phyloP scores from a whole-genome alignment of 2,329 filamentous ascomycete genomes.

The Colletotrichum zoysiae region DNA sequence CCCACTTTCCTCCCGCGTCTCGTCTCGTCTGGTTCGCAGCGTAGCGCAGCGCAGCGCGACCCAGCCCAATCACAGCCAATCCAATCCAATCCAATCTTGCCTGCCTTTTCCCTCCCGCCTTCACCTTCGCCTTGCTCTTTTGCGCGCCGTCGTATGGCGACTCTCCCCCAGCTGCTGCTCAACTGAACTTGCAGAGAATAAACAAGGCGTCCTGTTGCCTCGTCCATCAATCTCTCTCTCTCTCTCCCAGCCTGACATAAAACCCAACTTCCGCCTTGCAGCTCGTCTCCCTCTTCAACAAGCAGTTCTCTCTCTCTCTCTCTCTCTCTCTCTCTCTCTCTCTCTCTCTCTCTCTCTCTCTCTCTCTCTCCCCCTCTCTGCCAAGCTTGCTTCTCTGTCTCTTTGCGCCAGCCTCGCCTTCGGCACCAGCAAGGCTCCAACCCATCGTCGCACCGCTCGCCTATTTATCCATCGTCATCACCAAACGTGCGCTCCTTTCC shows the following conservation, averaged over 20 bases:
- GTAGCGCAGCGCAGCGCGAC: too few relatives aligned
- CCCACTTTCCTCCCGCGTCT: conserved; percentile 6
- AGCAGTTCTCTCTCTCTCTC: background rate
- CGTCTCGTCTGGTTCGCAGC: background rate
- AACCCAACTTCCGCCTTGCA: conserved; percentile 23
- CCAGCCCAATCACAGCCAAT: conserved; percentile 25
- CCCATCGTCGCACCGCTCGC: conserved; percentile 9
- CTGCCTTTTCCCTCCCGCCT: conserved; percentile 11
- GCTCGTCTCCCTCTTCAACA: background rate
- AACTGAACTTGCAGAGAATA: conserved; percentile 27
- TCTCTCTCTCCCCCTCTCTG: background rate
- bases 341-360: background rate
- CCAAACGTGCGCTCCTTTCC: conserved; percentile 13
- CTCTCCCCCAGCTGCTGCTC: conserved; percentile 7
- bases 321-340: background rate
- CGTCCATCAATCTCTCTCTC: background rate
- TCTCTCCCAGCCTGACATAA: conserved; percentile 26
- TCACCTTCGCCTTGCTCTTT: conserved; percentile 13
- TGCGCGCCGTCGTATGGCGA: conserved; percentile 15
- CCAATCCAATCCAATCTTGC: background rate
- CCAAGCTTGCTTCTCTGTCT: conserved; percentile 15
- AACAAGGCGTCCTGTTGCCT: conserved; percentile 40
- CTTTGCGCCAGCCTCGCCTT: conserved; percentile 27
- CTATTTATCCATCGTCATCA: conserved; percentile 16
- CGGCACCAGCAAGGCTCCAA: conserved; percentile 12